Percentiles rank a stretch among this genome's conserved stretches.
Evolutionary conservation across 164 flowering plant species (phyloP).

Genomic region (Chimonanthus salicifolius): DNA sequence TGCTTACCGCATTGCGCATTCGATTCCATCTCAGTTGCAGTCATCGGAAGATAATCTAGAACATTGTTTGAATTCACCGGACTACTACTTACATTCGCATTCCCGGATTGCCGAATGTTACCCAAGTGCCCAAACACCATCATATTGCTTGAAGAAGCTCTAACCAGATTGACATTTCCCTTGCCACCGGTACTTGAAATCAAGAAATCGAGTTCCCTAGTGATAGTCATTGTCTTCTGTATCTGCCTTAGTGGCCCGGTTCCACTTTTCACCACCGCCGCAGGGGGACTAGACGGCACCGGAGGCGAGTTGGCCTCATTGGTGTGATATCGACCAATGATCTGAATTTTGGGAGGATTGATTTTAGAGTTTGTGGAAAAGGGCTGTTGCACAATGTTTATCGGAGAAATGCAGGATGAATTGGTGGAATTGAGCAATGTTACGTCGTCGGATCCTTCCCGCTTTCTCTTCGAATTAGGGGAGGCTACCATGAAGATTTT

Average conservation of each 20-base stretch:
- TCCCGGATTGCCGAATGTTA: conserved; percentile 50
- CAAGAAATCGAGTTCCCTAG: conserved; percentile 80
- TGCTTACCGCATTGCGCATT: conserved; percentile 5
- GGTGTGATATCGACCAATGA: background rate
- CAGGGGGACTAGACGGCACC: background rate
- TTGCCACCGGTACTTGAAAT: conserved; percentile 49
- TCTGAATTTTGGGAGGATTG: background rate
- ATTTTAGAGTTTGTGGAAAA: background rate
- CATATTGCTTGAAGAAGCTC: conserved; percentile 82
- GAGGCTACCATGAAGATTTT: conserved; percentile 16
- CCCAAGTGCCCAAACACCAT: conserved; percentile 74
- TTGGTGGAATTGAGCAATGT: conserved; percentile 16
- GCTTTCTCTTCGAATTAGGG: conserved; percentile 32
- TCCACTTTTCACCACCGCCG: conserved; percentile 11
- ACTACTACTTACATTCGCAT: background rate
- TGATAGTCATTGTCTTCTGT: conserved; percentile 44
- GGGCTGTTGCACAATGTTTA: conserved; percentile 12
- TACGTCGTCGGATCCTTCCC: conserved; percentile 32
- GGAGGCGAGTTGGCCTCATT: conserved; percentile 1
- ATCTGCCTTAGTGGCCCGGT: conserved; percentile 20
- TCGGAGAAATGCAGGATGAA: conserved; percentile 5
- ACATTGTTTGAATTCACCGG: conserved; percentile 17
- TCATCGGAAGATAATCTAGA: conserved; percentile 37
- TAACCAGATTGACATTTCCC: conserved; percentile 41
- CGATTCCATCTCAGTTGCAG: conserved; percentile 24